Percentiles rank a stretch among this genome's conserved stretches.
phyloP scores from a whole-genome alignment of 106 monocot species.

The Amphibolis antarctica region DNA sequence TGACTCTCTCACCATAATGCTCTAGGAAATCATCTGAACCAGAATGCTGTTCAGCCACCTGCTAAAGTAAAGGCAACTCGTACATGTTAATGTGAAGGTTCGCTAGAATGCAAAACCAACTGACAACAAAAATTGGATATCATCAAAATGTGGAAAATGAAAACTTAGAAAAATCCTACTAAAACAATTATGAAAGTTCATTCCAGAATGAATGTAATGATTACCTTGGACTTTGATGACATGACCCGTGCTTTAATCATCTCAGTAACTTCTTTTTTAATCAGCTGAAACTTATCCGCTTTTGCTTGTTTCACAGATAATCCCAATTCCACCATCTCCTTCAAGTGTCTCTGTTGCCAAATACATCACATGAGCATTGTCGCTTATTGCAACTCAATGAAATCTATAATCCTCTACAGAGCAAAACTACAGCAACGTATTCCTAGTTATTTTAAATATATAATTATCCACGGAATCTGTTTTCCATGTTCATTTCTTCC shows the following conservation, averaged over 20 bases:
- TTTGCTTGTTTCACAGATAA: slow-evolving; percentile 81
- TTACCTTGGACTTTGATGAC: slow-evolving; percentile 49
- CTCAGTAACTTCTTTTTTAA: slow-evolving; percentile 77
- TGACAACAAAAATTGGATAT: too few relatives aligned
- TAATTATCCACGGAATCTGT: not conserved
- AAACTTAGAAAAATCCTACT: not conserved
- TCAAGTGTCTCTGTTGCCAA: slow-evolving; percentile 65
- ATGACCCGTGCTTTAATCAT: slow-evolving; percentile 63
- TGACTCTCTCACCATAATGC: slow-evolving; percentile 28
- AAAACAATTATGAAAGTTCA: not conserved
- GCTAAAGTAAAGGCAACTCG: slow-evolving; percentile 1
- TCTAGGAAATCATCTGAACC: slow-evolving; percentile 82
- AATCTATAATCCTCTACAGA: not conserved
- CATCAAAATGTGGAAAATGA: too few relatives aligned
- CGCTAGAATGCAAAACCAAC: not conserved
- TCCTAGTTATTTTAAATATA: too few relatives aligned
- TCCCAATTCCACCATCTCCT: slow-evolving; percentile 83
- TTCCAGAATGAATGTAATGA: not conserved
- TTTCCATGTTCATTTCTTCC: not conserved
- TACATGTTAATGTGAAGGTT: not conserved
- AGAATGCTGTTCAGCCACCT: slow-evolving; percentile 51
- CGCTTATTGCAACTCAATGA: not conserved
- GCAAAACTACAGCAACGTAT: too few relatives aligned
- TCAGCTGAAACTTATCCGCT: slow-evolving; percentile 57
- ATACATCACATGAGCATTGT: slow-evolving; percentile 1